Percentiles rank a stretch among this genome's conserved stretches.
Conservation (phyloP, 805 yeast genomes). For the Barnettozyma pratensis region DNA sequence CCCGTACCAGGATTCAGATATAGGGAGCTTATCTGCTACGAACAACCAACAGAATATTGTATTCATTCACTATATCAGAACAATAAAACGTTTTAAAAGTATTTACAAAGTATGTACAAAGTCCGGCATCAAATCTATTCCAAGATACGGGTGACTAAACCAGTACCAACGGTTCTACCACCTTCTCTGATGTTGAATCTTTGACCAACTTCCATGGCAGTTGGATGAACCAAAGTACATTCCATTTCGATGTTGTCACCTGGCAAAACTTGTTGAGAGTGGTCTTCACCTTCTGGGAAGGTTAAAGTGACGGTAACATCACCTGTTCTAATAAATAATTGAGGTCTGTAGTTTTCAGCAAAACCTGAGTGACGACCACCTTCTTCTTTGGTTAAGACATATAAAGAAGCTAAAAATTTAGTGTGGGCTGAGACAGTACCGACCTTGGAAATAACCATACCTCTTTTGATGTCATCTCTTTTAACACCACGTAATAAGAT, state of each 20-base stretch:
- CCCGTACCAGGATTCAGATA: too few relatives aligned
- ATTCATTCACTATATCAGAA: too few relatives aligned
- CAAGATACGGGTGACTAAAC: slow-evolving; percentile 88
- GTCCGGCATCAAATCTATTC: slow-evolving; percentile 31
- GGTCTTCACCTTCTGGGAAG: slow-evolving; percentile 85
- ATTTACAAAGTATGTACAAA: slow-evolving; percentile 1
- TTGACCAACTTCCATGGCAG: slow-evolving; percentile 93
- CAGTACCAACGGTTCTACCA: slow-evolving; percentile 98
- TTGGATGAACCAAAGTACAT: slow-evolving; percentile 82
- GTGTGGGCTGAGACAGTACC: slow-evolving; percentile 89
- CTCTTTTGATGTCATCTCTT: slow-evolving; percentile 95
- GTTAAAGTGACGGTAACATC: slow-evolving; percentile 87
- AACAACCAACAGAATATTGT: not conserved
- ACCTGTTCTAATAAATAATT: slow-evolving; percentile 92
- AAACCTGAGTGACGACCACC: slow-evolving; percentile 99
- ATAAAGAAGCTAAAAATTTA: slow-evolving; percentile 89
- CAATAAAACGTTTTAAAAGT: not conserved
- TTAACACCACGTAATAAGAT: slow-evolving; percentile 94
- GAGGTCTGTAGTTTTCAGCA: slow-evolving; percentile 97
- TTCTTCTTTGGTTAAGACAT: slow-evolving; percentile 91
- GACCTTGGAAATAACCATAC: slow-evolving; percentile 95
- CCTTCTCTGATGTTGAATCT: slow-evolving; percentile 99
- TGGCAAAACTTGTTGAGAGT: slow-evolving; percentile 88
- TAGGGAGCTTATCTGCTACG: too few relatives aligned
- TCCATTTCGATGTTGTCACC: slow-evolving; percentile 98